phyloP scores from a whole-genome alignment of 345 rosid genomes.

The Heritiera fomes region DNA sequence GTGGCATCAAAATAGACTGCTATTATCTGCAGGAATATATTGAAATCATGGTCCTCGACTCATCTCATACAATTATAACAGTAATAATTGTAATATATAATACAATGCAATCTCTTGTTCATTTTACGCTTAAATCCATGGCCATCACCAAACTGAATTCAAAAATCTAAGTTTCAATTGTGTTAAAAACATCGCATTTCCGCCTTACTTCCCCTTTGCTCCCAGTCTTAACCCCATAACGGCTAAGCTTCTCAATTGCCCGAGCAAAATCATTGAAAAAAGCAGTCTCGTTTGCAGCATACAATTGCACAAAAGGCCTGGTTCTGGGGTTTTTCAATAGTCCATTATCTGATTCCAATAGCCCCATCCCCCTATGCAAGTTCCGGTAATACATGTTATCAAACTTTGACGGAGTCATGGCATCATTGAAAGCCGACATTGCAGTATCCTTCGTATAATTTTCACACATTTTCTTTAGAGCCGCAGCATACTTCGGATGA shows the following conservation, averaged over 20 bases:
- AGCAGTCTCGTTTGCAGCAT: constrained; percentile 56
- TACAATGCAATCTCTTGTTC: too few relatives aligned
- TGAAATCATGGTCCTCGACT: too few relatives aligned
- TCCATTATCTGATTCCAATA: constrained; percentile 72
- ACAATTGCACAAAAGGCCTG: constrained; percentile 56
- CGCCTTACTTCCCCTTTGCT: too few relatives aligned
- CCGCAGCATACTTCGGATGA: constrained; percentile 53
- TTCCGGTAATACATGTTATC: constrained; percentile 81
- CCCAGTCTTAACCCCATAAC: constrained; percentile 33
- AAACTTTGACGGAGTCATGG: constrained; percentile 80
- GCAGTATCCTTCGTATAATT: constrained; percentile 53
- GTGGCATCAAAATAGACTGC: background rate
- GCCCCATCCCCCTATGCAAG: constrained; percentile 72
- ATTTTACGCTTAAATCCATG: background rate
- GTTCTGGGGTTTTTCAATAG: constrained; percentile 53
- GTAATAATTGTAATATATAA: too few relatives aligned
- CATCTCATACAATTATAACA: too few relatives aligned
- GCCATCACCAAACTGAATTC: background rate
- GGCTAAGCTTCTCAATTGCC: constrained; percentile 81
- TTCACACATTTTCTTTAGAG: constrained; percentile 56
- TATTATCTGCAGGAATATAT: background rate
- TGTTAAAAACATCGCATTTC: constrained; percentile 35
- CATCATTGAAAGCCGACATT: constrained; percentile 78
- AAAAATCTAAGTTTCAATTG: background rate
- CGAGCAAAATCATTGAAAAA: constrained; percentile 67